Conservation (phyloP, 345 rosid species). For the Eucalyptus sp. region DNA sequence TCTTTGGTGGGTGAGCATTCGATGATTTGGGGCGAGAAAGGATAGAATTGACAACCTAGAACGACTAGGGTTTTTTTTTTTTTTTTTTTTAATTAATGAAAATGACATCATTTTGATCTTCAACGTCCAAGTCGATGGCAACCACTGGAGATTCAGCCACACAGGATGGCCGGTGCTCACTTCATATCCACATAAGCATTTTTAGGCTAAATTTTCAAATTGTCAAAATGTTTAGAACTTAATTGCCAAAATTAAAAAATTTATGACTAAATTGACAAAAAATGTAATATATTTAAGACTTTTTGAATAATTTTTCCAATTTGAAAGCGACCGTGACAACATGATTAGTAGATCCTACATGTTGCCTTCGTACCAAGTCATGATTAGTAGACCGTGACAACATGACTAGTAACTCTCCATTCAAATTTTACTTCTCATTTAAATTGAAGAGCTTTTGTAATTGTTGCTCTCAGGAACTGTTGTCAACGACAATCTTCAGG, state of each 20-base stretch:
- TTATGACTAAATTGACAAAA: too few species aligned
- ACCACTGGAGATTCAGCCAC: neutral
- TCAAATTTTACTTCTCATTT: neutral
- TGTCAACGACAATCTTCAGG: neutral
- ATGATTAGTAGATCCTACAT: neutral
- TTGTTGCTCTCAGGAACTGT: neutral
- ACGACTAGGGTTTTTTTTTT: too few species aligned
- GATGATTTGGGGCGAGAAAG: neutral
- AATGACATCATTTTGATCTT: accelerated
- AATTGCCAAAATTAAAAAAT: neutral
- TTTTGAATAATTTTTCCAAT: neutral
- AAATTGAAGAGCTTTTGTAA: neutral
- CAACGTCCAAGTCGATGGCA: too few species aligned
- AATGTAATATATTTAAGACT: accelerated
- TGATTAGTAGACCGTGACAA: too few species aligned
- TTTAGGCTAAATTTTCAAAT: neutral
- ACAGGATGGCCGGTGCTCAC: neutral
- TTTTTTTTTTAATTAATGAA: too few species aligned
- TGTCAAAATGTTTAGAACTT: neutral
- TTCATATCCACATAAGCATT: neutral
- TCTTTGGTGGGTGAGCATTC: neutral
- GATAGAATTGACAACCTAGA: neutral
- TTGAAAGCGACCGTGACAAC: neutral
- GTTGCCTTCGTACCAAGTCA: neutral
- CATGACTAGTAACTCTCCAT: neutral